Percentiles rank a stretch among this genome's conserved stretches.
Evolutionary conservation across 495 filamentous ascomycete species (phyloP).

Genomic region (Cenococcum geophilum): DNA sequence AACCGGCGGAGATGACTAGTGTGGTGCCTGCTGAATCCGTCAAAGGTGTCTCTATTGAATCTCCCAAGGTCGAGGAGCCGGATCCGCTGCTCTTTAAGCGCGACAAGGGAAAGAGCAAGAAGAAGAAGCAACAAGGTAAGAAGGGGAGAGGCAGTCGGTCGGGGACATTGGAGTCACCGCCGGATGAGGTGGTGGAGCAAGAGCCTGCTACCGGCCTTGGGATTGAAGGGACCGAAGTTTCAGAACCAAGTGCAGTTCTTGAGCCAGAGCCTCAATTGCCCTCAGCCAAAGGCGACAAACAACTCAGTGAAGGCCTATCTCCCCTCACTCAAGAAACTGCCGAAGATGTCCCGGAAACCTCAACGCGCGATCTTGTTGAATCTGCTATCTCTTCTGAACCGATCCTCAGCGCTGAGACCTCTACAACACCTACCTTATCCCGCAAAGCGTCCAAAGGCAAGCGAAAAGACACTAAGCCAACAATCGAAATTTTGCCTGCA

Average conservation of each 20-base stretch:
- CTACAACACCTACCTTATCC: not conserved
- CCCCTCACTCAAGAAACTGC: not conserved
- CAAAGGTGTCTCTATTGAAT: not conserved
- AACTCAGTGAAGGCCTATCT: too few relatives aligned
- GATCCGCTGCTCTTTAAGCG: conserved; percentile 20
- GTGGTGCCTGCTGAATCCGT: not conserved
- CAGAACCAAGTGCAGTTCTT: too few relatives aligned
- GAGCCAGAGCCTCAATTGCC: too few relatives aligned
- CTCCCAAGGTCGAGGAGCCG: conserved; percentile 5
- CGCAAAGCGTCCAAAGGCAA: conserved; percentile 13
- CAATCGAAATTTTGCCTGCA: not conserved
- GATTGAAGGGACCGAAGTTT: not conserved
- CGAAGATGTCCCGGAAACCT: not conserved
- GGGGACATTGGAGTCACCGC: not conserved
- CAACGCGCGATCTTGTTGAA: not conserved
- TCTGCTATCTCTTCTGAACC: not conserved
- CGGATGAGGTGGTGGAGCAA: not conserved
- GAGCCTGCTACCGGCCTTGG: not conserved
- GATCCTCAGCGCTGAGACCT: too few relatives aligned
- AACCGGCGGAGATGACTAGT: conserved; percentile 2
- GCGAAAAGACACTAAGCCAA: not conserved
- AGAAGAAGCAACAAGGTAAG: conserved; percentile 27
- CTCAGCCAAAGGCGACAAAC: too few relatives aligned
- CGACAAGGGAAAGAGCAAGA: conserved; percentile 25
- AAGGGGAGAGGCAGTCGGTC: conserved; percentile 13